Conservation (phyloP, 106 monocot genomes). For the Ottelia alismoides region DNA sequence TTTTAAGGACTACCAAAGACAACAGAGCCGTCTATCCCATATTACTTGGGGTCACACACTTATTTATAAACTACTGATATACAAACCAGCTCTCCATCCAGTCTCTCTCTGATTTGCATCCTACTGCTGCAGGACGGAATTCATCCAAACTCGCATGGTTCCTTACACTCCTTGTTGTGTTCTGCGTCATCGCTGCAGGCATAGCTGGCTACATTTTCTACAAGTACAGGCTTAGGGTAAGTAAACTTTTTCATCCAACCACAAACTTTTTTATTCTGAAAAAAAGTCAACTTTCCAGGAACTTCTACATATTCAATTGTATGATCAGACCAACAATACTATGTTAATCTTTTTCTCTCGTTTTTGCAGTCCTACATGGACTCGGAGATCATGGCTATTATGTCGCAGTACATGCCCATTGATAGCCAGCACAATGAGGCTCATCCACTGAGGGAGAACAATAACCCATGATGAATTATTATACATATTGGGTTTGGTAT, state of each 20-base stretch:
- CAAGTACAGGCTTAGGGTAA: slow-evolving; percentile 91
- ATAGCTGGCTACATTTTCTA: slow-evolving; percentile 82
- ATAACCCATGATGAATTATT: no score
- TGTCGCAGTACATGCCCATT: slow-evolving; percentile 91
- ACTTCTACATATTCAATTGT: no score
- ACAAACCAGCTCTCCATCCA: no score
- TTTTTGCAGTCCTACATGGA: slow-evolving; percentile 71
- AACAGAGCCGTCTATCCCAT: no score
- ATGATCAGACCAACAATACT: no score
- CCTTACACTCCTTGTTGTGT: slow-evolving; percentile 34
- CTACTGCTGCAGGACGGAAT: slow-evolving; percentile 58
- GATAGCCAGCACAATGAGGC: slow-evolving; percentile 43
- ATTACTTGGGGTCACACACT: no score
- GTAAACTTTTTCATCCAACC: neutral
- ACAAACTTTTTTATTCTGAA: neutral
- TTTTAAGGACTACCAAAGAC: no score
- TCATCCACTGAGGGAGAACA: slow-evolving; percentile 28
- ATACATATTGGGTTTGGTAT: no score
- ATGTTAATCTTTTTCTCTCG: no score
- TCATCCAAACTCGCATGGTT: slow-evolving; percentile 46
- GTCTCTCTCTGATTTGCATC: no score
- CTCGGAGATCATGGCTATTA: slow-evolving; percentile 71
- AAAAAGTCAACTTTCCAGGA: no score
- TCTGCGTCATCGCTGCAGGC: slow-evolving; percentile 41
- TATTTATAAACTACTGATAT: no score